phyloP scores from a whole-genome alignment of 495 filamentous ascomycete genomes.

The Parachaetomium inaequale region DNA sequence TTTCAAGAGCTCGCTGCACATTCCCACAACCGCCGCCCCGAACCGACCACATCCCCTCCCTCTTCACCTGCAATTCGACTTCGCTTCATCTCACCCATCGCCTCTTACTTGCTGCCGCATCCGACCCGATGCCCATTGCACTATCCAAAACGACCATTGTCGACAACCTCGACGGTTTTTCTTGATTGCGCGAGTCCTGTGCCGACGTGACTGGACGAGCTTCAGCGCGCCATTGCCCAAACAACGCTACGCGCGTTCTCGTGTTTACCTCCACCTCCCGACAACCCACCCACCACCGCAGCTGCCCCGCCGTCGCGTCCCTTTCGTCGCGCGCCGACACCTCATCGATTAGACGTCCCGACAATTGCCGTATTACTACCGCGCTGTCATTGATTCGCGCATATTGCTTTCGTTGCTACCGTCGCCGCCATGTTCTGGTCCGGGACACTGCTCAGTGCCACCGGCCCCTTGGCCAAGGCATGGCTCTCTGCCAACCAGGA shows the following conservation, averaged over 20 bases:
- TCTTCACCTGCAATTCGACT: constrained; percentile 16
- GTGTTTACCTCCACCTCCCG: constrained; percentile 35
- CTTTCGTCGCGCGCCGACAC: constrained; percentile 3
- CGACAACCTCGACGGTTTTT: constrained; percentile 14
- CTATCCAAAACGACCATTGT: constrained; percentile 10
- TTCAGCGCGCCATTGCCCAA: constrained; percentile 30
- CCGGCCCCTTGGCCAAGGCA: constrained; percentile 92
- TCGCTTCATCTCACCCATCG: constrained; percentile 22
- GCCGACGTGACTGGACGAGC: neutral
- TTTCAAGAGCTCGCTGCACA: neutral
- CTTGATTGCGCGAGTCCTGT: constrained; percentile 16
- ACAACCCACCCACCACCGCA: constrained; percentile 15
- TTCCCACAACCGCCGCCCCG: constrained; percentile 15
- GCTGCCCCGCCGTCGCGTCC: constrained; percentile 13
- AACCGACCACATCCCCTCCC: constrained; percentile 12
- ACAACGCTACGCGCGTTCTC: constrained; percentile 39
- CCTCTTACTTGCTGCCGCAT: constrained; percentile 24
- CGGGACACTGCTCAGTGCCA: constrained; percentile 91
- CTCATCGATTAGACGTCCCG: constrained; percentile 3
- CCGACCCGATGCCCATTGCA: constrained; percentile 19
- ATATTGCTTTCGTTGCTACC: constrained; percentile 37
- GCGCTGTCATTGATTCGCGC: constrained; percentile 25
- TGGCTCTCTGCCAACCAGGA: constrained; percentile 98
- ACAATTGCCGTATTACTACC: constrained; percentile 22
- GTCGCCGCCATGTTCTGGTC: constrained; percentile 87